Conservation (phyloP, 2,329 filamentous ascomycete genomes). For the Cytospora leucostoma region DNA sequence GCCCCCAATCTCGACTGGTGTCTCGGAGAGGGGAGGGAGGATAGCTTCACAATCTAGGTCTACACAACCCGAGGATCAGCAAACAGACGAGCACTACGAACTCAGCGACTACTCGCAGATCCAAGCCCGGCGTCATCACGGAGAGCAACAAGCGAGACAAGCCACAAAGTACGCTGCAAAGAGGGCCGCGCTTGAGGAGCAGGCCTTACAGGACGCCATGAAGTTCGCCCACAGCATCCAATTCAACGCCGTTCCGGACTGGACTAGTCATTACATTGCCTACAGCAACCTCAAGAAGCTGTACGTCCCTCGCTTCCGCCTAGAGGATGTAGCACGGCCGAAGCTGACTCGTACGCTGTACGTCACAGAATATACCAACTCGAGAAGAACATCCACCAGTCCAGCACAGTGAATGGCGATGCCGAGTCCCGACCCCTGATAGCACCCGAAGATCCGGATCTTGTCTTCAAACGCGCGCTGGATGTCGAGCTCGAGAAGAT, state of each 20-base stretch:
- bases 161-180: slow-evolving; percentile 60
- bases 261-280: slow-evolving; percentile 96
- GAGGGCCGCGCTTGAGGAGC: slow-evolving; percentile 68
- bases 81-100: slow-evolving; percentile 39
- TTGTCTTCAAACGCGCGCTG: slow-evolving; percentile 77
- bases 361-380: slow-evolving; percentile 81
- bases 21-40: slow-evolving; percentile 25
- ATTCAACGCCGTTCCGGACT: slow-evolving; percentile 99
- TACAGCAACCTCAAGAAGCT: slow-evolving; percentile 99
- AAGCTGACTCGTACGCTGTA: slow-evolving; percentile 10
- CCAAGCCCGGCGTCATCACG: slow-evolving; percentile 34
- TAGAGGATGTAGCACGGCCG: background rate
- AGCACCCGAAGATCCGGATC: slow-evolving; percentile 71
- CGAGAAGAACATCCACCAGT: slow-evolving; percentile 78
- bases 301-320: slow-evolving; percentile 54
- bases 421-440: slow-evolving; percentile 85
- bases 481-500: slow-evolving; percentile 94
- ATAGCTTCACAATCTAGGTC: slow-evolving; percentile 7
- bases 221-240: slow-evolving; percentile 99
- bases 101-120: slow-evolving; percentile 44
- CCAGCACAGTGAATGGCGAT: slow-evolving; percentile 55
- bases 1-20: slow-evolving; percentile 19
- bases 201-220: slow-evolving; percentile 70
- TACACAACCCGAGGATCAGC: background rate
- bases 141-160: slow-evolving; percentile 39